These are phyloP conservation scores for Lipomyces lipofer DNA, from an alignment of 805 yeast species.

Conservation along the genomic window DNA sequence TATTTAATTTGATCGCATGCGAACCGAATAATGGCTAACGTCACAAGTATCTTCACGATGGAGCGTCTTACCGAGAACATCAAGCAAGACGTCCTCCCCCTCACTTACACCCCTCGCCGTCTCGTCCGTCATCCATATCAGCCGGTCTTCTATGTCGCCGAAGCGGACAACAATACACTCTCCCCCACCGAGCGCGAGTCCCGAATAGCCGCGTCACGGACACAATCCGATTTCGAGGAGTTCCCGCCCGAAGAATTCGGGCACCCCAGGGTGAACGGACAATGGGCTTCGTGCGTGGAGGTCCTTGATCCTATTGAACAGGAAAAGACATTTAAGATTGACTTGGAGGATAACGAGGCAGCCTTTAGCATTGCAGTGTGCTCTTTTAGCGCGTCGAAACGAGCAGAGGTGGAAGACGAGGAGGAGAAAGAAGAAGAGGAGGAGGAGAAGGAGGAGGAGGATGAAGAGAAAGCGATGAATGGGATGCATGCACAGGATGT, in stretches of 20 bases:
- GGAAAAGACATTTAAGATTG: conserved; percentile 47
- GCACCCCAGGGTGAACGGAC: conserved; percentile 36
- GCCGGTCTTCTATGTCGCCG: conserved; percentile 44
- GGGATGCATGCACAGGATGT: conserved; percentile 21
- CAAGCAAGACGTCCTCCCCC: conserved; percentile 43
- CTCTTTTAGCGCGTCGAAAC: conserved; percentile 34
- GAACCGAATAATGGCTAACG: conserved; percentile 7
- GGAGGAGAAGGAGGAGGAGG: conserved; percentile 14
- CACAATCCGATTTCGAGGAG: conserved; percentile 40
- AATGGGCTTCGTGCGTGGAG: conserved; percentile 59
- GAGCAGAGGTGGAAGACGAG: conserved; percentile 8
- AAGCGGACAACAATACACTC: conserved; percentile 47
- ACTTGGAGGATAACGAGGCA: conserved; percentile 47
- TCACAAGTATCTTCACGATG: conserved; percentile 30
- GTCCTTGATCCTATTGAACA: conserved; percentile 44
- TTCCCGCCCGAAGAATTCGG: conserved; percentile 50
- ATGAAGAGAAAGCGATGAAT: conserved; percentile 15
- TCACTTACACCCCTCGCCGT: conserved; percentile 55
- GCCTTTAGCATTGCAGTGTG: conserved; percentile 45
- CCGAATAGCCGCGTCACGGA: conserved; percentile 14
- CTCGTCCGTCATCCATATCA: conserved; percentile 37
- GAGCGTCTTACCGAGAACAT: conserved; percentile 34
- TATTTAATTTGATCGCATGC: background rate
- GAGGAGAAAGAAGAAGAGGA: conserved; percentile 18
- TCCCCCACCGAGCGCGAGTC: conserved; percentile 25